Evolutionary conservation across 2,329 filamentous ascomycete species (phyloP), one percentile per base, ranked within the genome.

Genomic region (Corinectria fuckeliana): DNA sequence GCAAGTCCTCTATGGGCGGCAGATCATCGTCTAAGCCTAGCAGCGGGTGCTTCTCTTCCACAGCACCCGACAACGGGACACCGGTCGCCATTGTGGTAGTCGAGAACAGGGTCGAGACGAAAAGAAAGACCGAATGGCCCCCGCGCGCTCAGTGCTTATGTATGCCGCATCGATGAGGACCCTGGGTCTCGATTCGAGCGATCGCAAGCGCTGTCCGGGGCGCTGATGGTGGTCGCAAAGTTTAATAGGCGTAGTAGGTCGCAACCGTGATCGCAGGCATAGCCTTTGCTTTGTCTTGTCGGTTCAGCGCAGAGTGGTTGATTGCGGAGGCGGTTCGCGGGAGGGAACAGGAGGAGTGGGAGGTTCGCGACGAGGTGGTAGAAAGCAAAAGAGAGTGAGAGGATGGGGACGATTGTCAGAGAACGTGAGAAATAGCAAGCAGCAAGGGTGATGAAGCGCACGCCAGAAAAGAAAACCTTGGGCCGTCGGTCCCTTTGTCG

Each of bases 1-100:
- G 72, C 8, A 64, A 60, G 60, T 80, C 77, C 49, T 76, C 64
- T 28, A 75, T 65, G 5, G 74, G 74, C 9, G 71, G 69, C 5
- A 76, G 57, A 42, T 70, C 72, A 50, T 76, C 74, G 18, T 74
- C 69, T 26, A 70, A 60, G 30, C 73, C 70, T 20, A 73, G 63
- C 45, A 76, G 67, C 38, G 73, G 68, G 52, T 74, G 72, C 20
- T 60, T 67, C 51, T 65, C 59, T 18, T 59, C 55, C 49, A 51
- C 50, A 26, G 56, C 38, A 42, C 58, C 59, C 41, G 69, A 67
- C 30, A 64, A 62, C 60, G 66, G 63, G 26, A 58, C 64, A 47
- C 58, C 60, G 44, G 60, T 52, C 48, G 64, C 58, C 57, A 65
- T 61, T 32, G 59, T 38, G 55, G 60, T 58, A 58, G 34, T 61